Base-by-base conservation (phyloP, 2,329 filamentous ascomycete species). In the Zymoseptoria passerinii region DNA sequence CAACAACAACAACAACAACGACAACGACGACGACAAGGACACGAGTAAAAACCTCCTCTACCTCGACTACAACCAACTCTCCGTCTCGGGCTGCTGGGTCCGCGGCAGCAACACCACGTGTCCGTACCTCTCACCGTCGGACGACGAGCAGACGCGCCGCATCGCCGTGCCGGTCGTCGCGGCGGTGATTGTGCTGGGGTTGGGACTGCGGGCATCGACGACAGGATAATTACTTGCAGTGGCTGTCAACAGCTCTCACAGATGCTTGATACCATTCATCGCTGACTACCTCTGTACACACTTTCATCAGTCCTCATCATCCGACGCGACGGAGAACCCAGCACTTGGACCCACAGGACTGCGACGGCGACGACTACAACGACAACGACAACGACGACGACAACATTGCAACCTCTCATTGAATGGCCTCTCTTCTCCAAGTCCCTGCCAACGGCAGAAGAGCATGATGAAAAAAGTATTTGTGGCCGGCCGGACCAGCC, bases 131-230 rank as follows among this genome's bases (percentile, higher is more conserved):
- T 65, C 50, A 1, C 50, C 53, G 1, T 13, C 50, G 18, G 54
- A 74, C 8, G 71, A 75, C 48, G 70, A 73, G 4, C 73, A 78
- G 20, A 72, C 76, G 28, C 74, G 78, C 8, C 35, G 35, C 13
- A 79, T 88, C 8, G 71, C 86, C 29, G 80, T 88, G 23, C 83
- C 85, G 1, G 81, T 80, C 0, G 78, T 87, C 20, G 84, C 83
- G 1, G 82, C 81, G 4, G 76, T 87, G 4, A 81, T 88, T 20
- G 81, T 87, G 1, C 77, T 85, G 52, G 74, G 86, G 18, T 70
- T 85, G n/a, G 79, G 82, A 4, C 23, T 23, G 4, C 23, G 23
- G 23, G 35, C 16, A 44, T 44, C 10, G 5, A 44, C 5, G 35
- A 44, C 35, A n/a, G 4, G 13, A 16, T 16, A 16, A 44, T 16